phyloP scores from a whole-genome alignment of 257 asterid species.

The Salvia miltiorrhiza region DNA sequence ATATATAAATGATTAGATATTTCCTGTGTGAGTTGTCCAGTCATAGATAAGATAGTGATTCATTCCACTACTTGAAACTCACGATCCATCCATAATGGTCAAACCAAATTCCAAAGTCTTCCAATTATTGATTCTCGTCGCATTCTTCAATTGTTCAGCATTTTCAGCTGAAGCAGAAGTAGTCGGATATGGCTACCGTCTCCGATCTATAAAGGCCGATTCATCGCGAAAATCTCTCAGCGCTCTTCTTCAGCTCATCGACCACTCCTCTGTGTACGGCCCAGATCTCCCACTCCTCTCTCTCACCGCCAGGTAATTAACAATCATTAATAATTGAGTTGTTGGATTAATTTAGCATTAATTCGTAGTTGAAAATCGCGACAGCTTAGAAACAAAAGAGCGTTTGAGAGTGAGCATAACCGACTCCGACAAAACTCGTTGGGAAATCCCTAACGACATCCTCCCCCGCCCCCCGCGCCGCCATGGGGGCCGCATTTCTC shows the following conservation, averaged over 20 bases:
- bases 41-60: background rate
- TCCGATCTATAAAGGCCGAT: slow-evolving; percentile 38
- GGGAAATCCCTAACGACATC: slow-evolving; percentile 47
- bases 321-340: too few relatives aligned
- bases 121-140: background rate
- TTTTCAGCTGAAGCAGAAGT: slow-evolving; percentile 12
- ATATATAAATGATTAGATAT: background rate
- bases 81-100: too few relatives aligned
- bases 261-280: slow-evolving; percentile 44
- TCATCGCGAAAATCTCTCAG: slow-evolving; percentile 36
- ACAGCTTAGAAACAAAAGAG: slow-evolving; percentile 53
- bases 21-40: background rate
- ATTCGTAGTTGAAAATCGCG: too few relatives aligned
- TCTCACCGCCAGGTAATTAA: slow-evolving; percentile 58
- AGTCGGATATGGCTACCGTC: slow-evolving; percentile 57
- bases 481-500: slow-evolving; percentile 16
- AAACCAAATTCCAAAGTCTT: background rate
- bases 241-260: slow-evolving; percentile 55
- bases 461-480: slow-evolving; percentile 34
- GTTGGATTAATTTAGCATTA: background rate
- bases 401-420: slow-evolving; percentile 52
- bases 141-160: background rate
- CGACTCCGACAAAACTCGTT: slow-evolving; percentile 39
- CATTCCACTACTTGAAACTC: background rate
- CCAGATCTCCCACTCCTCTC: slow-evolving; percentile 41